Percentiles rank a stretch among this genome's conserved stretches.
phyloP scores from a whole-genome alignment of 257 asterid genomes.

The Solanum bulbocastanum region DNA sequence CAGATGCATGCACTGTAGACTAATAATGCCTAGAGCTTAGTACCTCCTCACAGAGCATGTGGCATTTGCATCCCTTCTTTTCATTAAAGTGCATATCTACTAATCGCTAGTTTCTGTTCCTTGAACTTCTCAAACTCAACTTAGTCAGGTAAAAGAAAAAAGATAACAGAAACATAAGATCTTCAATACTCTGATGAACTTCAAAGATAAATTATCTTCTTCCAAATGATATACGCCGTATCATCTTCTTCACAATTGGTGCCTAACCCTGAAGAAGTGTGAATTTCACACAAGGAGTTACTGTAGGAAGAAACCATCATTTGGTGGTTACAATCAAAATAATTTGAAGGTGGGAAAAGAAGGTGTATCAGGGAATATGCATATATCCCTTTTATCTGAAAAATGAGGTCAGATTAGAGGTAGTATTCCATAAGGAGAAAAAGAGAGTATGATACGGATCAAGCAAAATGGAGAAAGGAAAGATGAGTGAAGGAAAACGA shows the following conservation, averaged over 20 bases:
- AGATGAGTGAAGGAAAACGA: background rate
- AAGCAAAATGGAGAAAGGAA: background rate
- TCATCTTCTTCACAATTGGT: background rate
- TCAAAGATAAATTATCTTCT: background rate
- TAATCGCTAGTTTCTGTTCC: background rate
- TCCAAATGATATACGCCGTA: background rate
- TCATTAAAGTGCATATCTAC: background rate
- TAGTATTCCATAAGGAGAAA: background rate
- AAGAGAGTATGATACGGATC: background rate
- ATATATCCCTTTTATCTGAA: background rate
- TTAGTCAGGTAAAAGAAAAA: background rate
- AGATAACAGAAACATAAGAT: background rate
- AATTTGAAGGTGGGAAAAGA: background rate
- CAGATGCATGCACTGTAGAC: background rate
- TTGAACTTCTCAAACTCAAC: background rate
- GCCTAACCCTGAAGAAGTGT: background rate
- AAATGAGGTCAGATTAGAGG: background rate
- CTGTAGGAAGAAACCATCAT: background rate
- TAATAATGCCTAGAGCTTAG: background rate
- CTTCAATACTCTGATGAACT: background rate
- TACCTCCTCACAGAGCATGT: background rate
- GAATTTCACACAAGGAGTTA: background rate
- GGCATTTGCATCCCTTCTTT: background rate
- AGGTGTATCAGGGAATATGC: background rate
- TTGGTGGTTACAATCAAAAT: background rate